Conservation (phyloP, 2,329 filamentous ascomycete genomes). For the Diaporthe ilicicola region DNA sequence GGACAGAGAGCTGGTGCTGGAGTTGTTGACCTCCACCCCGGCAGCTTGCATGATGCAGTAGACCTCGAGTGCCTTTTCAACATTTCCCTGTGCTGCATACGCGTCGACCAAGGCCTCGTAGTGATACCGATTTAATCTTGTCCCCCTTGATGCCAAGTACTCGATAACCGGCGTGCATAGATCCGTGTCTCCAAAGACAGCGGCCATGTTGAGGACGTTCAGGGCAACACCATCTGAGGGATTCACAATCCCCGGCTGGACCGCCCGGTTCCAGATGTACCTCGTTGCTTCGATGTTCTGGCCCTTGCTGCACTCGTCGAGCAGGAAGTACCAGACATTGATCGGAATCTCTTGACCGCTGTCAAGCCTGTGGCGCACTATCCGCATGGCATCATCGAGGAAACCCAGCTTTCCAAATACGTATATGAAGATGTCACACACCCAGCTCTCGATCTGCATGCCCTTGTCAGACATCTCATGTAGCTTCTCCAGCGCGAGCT, state of each 20-base stretch:
- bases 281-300: slow-evolving; percentile 71
- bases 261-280: slow-evolving; percentile 73
- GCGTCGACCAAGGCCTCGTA: slow-evolving; percentile 82
- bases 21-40: slow-evolving; percentile 63
- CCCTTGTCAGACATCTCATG: slow-evolving; percentile 70
- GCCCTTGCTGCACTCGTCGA: slow-evolving; percentile 77
- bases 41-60: slow-evolving; percentile 78
- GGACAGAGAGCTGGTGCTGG: slow-evolving; percentile 71
- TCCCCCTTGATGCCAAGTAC: slow-evolving; percentile 65
- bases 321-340: slow-evolving; percentile 73
- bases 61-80: slow-evolving; percentile 72
- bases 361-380: slow-evolving; percentile 67
- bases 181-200: slow-evolving; percentile 70
- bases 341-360: slow-evolving; percentile 46
- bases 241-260: slow-evolving; percentile 52
- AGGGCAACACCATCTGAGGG: slow-evolving; percentile 44
- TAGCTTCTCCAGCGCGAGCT: slow-evolving; percentile 78
- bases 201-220: slow-evolving; percentile 76
- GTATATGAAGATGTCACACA: slow-evolving; percentile 81
- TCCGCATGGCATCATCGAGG: slow-evolving; percentile 76
- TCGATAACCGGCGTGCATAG: slow-evolving; percentile 78
- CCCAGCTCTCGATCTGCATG: slow-evolving; percentile 71
- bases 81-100: slow-evolving; percentile 67
- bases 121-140: slow-evolving; percentile 70
- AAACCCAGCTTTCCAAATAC: slow-evolving; percentile 76